These are phyloP conservation scores for Rhodotorula toruloides DNA, from an alignment of 768 basidiomycete species.

Conservation along the genomic window DNA sequence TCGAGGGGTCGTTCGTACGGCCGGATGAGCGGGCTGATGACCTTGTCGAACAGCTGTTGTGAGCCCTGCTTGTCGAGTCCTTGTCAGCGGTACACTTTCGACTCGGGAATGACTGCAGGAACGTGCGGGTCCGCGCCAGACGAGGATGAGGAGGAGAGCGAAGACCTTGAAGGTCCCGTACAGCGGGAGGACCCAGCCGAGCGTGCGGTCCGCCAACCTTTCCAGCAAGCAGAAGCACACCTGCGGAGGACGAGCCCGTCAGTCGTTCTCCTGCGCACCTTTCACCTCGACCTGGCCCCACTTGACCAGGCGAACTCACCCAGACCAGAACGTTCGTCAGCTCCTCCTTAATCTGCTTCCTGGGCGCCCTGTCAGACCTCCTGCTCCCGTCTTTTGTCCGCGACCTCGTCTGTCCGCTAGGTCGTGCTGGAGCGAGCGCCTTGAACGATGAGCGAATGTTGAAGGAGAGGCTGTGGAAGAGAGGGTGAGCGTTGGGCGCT, in stretches of 20 bases:
- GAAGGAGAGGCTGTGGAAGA: neutral
- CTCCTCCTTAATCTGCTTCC: constrained; percentile 10
- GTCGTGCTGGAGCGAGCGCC: neutral
- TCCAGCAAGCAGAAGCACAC: constrained; percentile 2
- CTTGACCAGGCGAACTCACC: neutral
- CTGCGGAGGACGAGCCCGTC: neutral
- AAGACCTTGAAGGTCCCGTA: constrained; percentile 24
- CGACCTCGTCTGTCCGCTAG: neutral
- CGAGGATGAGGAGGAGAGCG: constrained; percentile 14
- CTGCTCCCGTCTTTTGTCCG: accelerated
- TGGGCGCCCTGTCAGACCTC: neutral
- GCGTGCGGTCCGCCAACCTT: constrained; percentile 10
- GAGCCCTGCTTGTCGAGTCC: constrained; percentile 8
- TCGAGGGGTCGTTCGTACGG: constrained; percentile 36
- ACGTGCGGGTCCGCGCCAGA: constrained; percentile 19
- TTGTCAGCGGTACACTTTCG: neutral
- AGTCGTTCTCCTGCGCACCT: too few species aligned
- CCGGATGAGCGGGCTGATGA: constrained; percentile 17
- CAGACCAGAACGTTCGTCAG: constrained; percentile 23
- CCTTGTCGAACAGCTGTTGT: constrained; percentile 14
- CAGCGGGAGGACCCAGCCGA: constrained; percentile 11
- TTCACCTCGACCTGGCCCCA: too few species aligned
- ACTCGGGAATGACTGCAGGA: too few species aligned
- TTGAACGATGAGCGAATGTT: constrained; percentile 15
- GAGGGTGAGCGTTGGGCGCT: neutral